These are phyloP conservation scores for Syzygium aromaticum DNA, from an alignment of 345 rosid genomes.

Conservation along the genomic window DNA sequence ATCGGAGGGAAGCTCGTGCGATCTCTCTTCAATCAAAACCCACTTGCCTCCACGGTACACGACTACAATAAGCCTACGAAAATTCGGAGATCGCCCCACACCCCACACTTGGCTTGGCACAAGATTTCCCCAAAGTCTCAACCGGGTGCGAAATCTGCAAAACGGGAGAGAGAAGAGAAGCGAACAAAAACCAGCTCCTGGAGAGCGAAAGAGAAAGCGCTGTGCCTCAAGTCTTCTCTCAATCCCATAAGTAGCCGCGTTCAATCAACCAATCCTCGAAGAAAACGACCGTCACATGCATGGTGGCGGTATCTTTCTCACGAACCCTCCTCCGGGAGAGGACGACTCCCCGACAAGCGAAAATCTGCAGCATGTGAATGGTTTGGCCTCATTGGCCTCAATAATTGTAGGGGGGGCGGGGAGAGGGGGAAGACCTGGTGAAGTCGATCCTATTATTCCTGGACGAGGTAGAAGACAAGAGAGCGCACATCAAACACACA, in stretches of 20 bases:
- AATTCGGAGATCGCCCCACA: no score
- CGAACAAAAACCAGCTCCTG: neutral
- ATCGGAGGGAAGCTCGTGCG: neutral
- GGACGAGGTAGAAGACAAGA: neutral
- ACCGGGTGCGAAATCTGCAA: neutral
- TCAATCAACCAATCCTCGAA: neutral
- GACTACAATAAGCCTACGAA: no score
- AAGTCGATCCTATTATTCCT: neutral
- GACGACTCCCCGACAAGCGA: neutral
- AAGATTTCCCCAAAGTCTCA: no score
- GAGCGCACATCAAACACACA: neutral
- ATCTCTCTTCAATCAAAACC: neutral
- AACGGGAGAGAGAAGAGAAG: neutral
- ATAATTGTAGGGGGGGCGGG: neutral
- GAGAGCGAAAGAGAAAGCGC: neutral
- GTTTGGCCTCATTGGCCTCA: neutral
- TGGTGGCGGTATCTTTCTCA: neutral
- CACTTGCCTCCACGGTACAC: neutral
- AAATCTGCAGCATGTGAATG: neutral
- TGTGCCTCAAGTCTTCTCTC: neutral
- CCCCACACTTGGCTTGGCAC: no score
- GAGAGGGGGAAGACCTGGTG: neutral
- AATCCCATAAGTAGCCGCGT: no score
- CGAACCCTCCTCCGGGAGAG: neutral
- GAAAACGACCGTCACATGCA: neutral